A percentile compares a stretch with the other conserved stretches of the same genome.
These are phyloP conservation scores for Staphylotrichum tortipilum DNA, from an alignment of 495 filamentous ascomycete genomes.

Conservation along the genomic window DNA sequence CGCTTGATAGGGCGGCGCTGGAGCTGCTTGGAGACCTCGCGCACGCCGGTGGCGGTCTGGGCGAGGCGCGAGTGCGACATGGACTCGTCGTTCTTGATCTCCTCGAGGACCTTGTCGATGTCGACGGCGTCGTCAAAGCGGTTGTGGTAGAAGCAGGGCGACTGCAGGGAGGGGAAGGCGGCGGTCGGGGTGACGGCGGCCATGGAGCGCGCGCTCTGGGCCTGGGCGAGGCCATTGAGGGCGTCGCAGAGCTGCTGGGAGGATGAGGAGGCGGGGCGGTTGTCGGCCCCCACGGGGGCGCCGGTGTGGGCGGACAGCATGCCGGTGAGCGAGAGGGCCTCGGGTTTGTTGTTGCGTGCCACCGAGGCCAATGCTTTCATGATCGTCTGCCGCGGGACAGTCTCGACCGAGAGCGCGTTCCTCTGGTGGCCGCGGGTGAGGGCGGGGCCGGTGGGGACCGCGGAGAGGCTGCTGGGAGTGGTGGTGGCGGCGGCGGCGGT, in stretches of 20 bases:
- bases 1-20: slow-evolving; percentile 80
- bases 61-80: slow-evolving; percentile 87
- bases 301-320: slow-evolving; percentile 40
- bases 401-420: slow-evolving; percentile 58
- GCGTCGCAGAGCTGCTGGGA: slow-evolving; percentile 59
- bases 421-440: slow-evolving; percentile 40
- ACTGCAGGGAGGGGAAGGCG: slow-evolving; percentile 62
- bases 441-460: too few species aligned
- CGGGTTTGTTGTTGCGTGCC: slow-evolving; percentile 50
- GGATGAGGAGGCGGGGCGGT: slow-evolving; percentile 39
- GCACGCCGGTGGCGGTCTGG: slow-evolving; percentile 87
- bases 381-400: slow-evolving; percentile 74
- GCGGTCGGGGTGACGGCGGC: slow-evolving; percentile 45
- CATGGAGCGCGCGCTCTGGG: slow-evolving; percentile 28
- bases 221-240: slow-evolving; percentile 51
- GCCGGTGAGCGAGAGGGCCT: slow-evolving; percentile 47
- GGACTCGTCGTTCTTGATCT: slow-evolving; percentile 82
- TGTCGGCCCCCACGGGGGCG: slow-evolving; percentile 35
- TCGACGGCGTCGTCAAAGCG: slow-evolving; percentile 94
- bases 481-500: background rate
- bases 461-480: background rate
- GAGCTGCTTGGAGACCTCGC: slow-evolving; percentile 89
- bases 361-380: slow-evolving; percentile 79
- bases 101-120: slow-evolving; percentile 88
- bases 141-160: slow-evolving; percentile 95